These are phyloP conservation scores for Collybiopsis luxurians DNA, from an alignment of 768 basidiomycete genomes.

Conservation along the genomic window DNA sequence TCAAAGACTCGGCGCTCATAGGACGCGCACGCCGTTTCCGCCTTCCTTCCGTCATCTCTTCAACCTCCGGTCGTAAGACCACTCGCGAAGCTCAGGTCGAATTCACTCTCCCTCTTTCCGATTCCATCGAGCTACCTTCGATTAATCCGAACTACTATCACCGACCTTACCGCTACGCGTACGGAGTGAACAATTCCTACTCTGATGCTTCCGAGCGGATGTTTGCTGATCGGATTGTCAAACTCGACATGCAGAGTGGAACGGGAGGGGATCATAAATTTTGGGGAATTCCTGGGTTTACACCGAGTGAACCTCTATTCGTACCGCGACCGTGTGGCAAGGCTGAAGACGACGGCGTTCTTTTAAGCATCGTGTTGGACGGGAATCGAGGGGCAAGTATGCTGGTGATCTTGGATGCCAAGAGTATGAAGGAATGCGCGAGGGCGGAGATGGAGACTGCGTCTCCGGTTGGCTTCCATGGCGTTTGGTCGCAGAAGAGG, in stretches of 20 bases:
- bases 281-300: constrained; percentile 27
- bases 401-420: constrained; percentile 33
- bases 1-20: background rate
- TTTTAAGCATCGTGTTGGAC: constrained; percentile 35
- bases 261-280: constrained; percentile 12
- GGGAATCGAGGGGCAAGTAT: constrained; percentile 27
- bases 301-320: constrained; percentile 35
- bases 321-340: constrained; percentile 24
- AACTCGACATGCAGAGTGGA: constrained; percentile 27
- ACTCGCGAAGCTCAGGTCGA: constrained; percentile 9
- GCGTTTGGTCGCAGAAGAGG: constrained; percentile 8
- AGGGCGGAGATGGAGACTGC: constrained; percentile 30
- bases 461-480: constrained; percentile 37
- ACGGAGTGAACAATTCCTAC: constrained; percentile 23
- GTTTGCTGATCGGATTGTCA: constrained; percentile 32
- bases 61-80: background rate
- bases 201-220: constrained; percentile 18
- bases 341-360: constrained; percentile 33
- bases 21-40: constrained; percentile 25
- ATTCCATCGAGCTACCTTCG: constrained; percentile 28
- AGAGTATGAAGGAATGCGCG: constrained; percentile 31
- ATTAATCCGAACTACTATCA: constrained; percentile 28
- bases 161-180: constrained; percentile 29
- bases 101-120: constrained; percentile 9
- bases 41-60: constrained; percentile 20